Evolutionary conservation across 2,329 filamentous ascomycete genomes (phyloP).

Genomic region (Colletotrichum acutatum): DNA sequence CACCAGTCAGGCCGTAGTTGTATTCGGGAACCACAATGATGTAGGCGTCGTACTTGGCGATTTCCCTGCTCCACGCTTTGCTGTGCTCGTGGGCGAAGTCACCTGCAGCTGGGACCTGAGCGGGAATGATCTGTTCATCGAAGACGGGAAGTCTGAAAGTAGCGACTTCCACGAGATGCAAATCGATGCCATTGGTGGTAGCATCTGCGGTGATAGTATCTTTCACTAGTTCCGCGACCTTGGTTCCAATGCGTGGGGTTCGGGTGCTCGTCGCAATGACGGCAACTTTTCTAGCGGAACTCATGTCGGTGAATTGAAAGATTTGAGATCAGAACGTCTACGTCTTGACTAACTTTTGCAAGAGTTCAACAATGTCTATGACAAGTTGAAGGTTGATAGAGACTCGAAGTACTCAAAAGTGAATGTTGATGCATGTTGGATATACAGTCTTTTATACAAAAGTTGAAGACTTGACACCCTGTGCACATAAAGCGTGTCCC

Average conservation of each 20-base stretch:
- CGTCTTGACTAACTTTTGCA: not conserved
- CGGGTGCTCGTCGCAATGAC: slow-evolving; percentile 51
- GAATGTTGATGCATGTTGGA: too few species aligned
- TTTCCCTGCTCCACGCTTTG: slow-evolving; percentile 56
- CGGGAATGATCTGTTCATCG: slow-evolving; percentile 54
- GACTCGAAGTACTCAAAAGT: not conserved
- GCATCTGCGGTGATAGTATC: slow-evolving; percentile 41
- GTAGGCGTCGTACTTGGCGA: slow-evolving; percentile 50
- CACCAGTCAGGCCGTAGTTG: slow-evolving; percentile 65
- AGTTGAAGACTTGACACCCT: too few species aligned
- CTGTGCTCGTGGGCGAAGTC: slow-evolving; percentile 54
- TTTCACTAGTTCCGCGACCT: slow-evolving; percentile 47
- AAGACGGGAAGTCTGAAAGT: slow-evolving; percentile 56
- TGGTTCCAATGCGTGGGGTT: slow-evolving; percentile 45
- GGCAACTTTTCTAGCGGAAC: slow-evolving; percentile 41
- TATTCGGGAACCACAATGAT: slow-evolving; percentile 65
- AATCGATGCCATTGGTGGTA: slow-evolving; percentile 33
- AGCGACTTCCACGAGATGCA: slow-evolving; percentile 49
- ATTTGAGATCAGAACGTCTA: too few species aligned
- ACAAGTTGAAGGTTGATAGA: too few species aligned
- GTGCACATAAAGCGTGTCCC: too few species aligned
- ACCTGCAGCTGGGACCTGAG: slow-evolving; percentile 47
- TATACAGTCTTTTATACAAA: too few species aligned
- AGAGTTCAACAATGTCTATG: too few species aligned
- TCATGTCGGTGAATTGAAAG: not conserved